Evolutionary conservation across 192 early-diverging fungal genomes (phyloP), one percentile per base, ranked within the genome.

Genomic region (Oehlia diaphana): DNA sequence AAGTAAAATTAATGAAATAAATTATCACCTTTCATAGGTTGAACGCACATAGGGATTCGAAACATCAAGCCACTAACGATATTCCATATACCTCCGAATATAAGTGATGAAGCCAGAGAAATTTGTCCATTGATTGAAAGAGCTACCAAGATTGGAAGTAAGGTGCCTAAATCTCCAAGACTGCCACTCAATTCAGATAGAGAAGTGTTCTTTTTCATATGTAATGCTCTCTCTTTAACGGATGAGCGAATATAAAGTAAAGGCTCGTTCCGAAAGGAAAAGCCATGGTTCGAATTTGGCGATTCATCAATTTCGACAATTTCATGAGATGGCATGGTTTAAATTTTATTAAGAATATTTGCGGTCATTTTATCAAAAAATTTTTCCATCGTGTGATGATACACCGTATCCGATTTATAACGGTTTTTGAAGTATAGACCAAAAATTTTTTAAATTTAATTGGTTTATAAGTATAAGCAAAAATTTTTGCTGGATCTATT

Each of bases 61-160:
- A 92, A 96, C 58, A 90, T 81, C 13, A 94, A 76, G 23, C 95
- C 96, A 0, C 92, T 91, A 62, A 92, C 35, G 64, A 97, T 95
- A 75, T 96, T 96, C 93, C 92, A 97, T 33, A 95, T 80, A 23
- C 96, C 96, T 73, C 94, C 94, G 87, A 95, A 95, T 82, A 95
- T 89, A 74, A 97, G 83, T 33, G 94, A 93, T 31, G 93, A 82
- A 4, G 94, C 91, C 66, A 97, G 83, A 65, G 91, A 91, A 63
- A 93, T 89, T 77, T 95, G 94, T 10, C 90, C 90, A 21, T 88
- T 90, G 13, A 92, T 81, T 44, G 93, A 83, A 53, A 97, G 84
- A 14, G 94, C 92, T 28, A 97, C 88, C 77, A 97, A 90, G 72
- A 97, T 92, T n/a, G 96, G 96, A 26, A 97, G 81, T 26, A 94